Evolutionary conservation across 306 rosid genomes (phyloP).

Genomic region (Vicia faba): DNA sequence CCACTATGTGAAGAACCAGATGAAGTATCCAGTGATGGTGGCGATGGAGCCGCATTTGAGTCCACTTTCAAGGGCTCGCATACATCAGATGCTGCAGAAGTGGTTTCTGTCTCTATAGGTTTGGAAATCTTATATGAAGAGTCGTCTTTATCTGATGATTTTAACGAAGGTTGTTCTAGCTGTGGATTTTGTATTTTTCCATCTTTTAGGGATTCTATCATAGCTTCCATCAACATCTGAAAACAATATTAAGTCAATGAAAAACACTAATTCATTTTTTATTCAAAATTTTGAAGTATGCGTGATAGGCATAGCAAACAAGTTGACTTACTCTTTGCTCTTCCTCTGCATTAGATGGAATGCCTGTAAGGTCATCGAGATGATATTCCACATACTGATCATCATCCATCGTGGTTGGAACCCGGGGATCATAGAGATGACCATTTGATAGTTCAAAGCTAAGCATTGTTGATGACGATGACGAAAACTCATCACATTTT

Average conservation of each 20-base stretch:
- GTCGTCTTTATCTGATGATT: constrained; percentile 41
- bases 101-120: constrained; percentile 42
- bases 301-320: constrained; percentile 2
- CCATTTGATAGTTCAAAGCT: constrained; percentile 86
- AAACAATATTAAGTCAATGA: constrained; percentile 24
- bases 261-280: not conserved
- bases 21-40: constrained; percentile 31
- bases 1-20: constrained; percentile 46
- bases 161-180: constrained; percentile 39
- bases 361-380: constrained; percentile 75
- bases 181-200: constrained; percentile 36
- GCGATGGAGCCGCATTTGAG: not conserved
- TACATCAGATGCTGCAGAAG: constrained; percentile 42
- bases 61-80: constrained; percentile 42
- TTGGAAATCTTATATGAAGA: constrained; percentile 41
- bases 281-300: constrained; percentile 31
- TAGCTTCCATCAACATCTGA: constrained; percentile 89
- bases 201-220: constrained; percentile 64
- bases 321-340: constrained; percentile 75
- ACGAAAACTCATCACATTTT: constrained; percentile 50
- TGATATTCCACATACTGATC: constrained; percentile 82
- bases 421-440: constrained; percentile 58
- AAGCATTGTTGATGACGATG: constrained; percentile 85
- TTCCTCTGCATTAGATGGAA: constrained; percentile 66
- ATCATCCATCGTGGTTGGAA: constrained; percentile 65